Percentiles rank a stretch among this genome's conserved stretches.
Conservation (phyloP, 176 grass and related monocot species). For the Paspalum vaginatum region DNA sequence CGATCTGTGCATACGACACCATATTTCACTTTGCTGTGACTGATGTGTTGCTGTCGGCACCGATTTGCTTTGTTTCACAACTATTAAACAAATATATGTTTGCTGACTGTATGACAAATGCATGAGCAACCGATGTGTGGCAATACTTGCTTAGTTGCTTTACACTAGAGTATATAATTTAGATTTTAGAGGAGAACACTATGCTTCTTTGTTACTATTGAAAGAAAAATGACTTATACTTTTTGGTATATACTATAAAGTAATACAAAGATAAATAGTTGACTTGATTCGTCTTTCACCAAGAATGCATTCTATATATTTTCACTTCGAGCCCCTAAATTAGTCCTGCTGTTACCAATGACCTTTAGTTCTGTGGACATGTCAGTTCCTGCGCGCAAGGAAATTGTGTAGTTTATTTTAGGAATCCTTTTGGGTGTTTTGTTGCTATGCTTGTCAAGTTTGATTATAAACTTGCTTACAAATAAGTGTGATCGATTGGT, state of each 20-base stretch:
- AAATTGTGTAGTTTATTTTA: not conserved
- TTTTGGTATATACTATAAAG: not conserved
- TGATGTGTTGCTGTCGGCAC: too few species aligned
- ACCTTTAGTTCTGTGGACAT: not conserved
- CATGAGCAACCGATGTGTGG: too few species aligned
- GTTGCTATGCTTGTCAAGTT: not conserved
- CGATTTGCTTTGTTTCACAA: too few species aligned
- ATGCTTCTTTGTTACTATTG: not conserved
- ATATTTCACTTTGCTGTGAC: too few species aligned
- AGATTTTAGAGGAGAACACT: not conserved
- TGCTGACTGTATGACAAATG: too few species aligned
- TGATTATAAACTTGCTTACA: too few species aligned
- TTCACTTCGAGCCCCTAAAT: not conserved
- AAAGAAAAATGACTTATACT: not conserved
- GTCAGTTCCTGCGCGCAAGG: not conserved
- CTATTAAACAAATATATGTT: too few species aligned
- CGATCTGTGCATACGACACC: too few species aligned
- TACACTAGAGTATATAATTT: too few species aligned
- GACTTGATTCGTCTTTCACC: not conserved
- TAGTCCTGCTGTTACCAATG: not conserved
- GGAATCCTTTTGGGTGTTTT: not conserved
- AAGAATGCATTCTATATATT: not conserved
- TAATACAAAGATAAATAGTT: not conserved
- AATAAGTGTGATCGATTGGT: too few species aligned
- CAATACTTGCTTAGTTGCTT: too few species aligned